Evolutionary conservation across 2,329 filamentous ascomycete genomes (phyloP).

Genomic region (Cytospora piceae): DNA sequence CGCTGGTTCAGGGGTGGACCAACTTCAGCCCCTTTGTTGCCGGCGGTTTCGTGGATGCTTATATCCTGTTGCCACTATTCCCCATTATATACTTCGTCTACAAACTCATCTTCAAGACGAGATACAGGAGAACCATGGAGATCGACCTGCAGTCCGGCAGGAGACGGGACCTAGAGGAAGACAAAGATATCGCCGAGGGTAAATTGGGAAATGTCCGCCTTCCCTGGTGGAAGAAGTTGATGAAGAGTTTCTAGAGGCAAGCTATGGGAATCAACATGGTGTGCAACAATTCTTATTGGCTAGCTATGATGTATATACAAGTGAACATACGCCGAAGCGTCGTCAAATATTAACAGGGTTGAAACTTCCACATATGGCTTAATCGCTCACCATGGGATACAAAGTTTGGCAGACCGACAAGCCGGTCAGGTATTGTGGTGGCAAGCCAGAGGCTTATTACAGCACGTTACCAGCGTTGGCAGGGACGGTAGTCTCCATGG

Average conservation of each 20-base stretch:
- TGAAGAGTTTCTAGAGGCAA: slow-evolving; percentile 43
- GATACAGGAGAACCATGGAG: slow-evolving; percentile 52
- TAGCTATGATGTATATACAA: slow-evolving; percentile 1
- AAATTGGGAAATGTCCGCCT: slow-evolving; percentile 33
- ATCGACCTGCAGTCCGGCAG: slow-evolving; percentile 62
- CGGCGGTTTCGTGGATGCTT: slow-evolving; percentile 65
- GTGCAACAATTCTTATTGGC: background rate
- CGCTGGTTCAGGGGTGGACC: slow-evolving; percentile 65
- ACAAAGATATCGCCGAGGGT: slow-evolving; percentile 39
- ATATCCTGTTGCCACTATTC: slow-evolving; percentile 64
- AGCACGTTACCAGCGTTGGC: slow-evolving; percentile 26
- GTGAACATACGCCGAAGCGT: background rate
- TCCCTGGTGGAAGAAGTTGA: slow-evolving; percentile 50
- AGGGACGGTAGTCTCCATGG: slow-evolving; percentile 20
- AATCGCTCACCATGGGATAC: background rate
- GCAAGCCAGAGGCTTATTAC: slow-evolving; percentile 7
- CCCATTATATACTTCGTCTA: slow-evolving; percentile 58
- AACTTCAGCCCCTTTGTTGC: slow-evolving; percentile 61
- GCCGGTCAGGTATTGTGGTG: background rate
- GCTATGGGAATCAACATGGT: background rate
- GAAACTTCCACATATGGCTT: background rate
- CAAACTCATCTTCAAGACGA: slow-evolving; percentile 59
- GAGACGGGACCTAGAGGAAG: slow-evolving; percentile 57
- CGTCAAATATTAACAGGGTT: background rate
- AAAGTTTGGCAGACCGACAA: background rate